Evolutionary conservation across 2,329 filamentous ascomycete genomes (phyloP), one percentile per base, ranked within the genome.

Genomic region (Fusarium azukiicola): DNA sequence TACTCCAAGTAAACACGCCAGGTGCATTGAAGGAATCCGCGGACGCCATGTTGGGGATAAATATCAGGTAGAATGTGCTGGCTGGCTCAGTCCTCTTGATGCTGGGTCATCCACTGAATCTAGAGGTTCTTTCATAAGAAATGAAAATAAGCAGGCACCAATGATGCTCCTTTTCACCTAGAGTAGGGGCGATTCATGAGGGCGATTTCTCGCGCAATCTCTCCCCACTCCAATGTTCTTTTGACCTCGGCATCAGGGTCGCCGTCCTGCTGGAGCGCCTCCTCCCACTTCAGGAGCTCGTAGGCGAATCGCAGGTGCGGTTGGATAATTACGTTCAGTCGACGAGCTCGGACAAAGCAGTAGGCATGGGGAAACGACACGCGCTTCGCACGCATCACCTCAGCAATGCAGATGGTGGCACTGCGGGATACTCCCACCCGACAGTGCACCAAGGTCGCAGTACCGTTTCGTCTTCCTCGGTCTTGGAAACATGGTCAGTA

Each of bases 351-450:
- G 49, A 99, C 98, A 86, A 97, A 99, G 86, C 98, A 99, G 87
- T 99, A 99, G 74, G 98, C 98, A 71, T 96, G 93, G 17, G 98
- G 97, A 82, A 99, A 97, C 1, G 96, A 98, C 79, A 99, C 89
- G 32, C 93, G 91, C 81, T 96, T 87, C 38, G 95, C 91, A 47
- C 95, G 94, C 98, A 99, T 99, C 47, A 99, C 96, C 87, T 99
- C 97, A n/a, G 98, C 98, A 83, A 99, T 99, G 86, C 98, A 99
- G 76, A 99, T 99, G 3, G 97, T 99, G 17, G 98, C 98, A 77
- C 96, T 98, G 68, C 98, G 94, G 67, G 97, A 99, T 71, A 99
- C 98, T 64, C 98, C 98, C 12, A 99, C 98, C 23, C 98, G 95
- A 86, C 98, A 99, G 86, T 99, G 98, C 21, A 99, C 98, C 72